Percentiles rank a stretch among this genome's conserved stretches.
phyloP scores from a whole-genome alignment of 1,284 basidiomycete species.

The Pseudozyma flocculosa region DNA sequence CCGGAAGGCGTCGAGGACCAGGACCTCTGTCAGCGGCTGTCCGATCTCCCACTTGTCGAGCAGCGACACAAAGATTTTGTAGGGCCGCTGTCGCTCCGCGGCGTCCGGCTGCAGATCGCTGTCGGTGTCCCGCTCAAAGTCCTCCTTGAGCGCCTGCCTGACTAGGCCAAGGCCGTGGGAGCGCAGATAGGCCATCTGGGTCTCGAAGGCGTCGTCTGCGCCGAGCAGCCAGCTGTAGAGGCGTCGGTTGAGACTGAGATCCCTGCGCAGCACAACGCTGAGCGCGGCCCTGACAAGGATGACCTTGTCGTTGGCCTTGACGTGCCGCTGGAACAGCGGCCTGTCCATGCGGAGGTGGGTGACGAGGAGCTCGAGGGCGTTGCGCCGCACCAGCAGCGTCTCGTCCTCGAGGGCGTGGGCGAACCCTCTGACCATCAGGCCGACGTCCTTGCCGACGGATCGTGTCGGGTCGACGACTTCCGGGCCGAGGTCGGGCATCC shows the following conservation, averaged over 20 bases:
- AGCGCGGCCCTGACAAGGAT: slow-evolving; percentile 45
- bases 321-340: slow-evolving; percentile 16
- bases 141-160: slow-evolving; percentile 29
- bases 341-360: slow-evolving; percentile 40
- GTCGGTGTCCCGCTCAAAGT: slow-evolving; percentile 10
- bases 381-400: slow-evolving; percentile 64
- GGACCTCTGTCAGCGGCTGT: slow-evolving; percentile 71
- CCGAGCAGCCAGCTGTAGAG: slow-evolving; percentile 89
- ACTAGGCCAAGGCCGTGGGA: slow-evolving; percentile 33
- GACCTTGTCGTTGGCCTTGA: slow-evolving; percentile 31
- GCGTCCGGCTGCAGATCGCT: slow-evolving; percentile 64
- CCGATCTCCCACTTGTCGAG: slow-evolving; percentile 98
- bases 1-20: slow-evolving; percentile 77
- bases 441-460: slow-evolving; percentile 71
- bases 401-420: slow-evolving; percentile 80
- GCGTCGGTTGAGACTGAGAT: slow-evolving; percentile 87
- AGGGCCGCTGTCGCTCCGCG: slow-evolving; percentile 74
- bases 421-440: slow-evolving; percentile 88
- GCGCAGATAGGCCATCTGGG: slow-evolving; percentile 36
- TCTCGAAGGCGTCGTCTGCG: slow-evolving; percentile 69
- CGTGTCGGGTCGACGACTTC: slow-evolving; percentile 17
- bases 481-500: slow-evolving; percentile 66
- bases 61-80: slow-evolving; percentile 91
- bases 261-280: slow-evolving; percentile 69
- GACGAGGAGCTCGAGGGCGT: slow-evolving; percentile 49